phyloP scores from a whole-genome alignment of 805 yeast genomes.

The Ogataea haglerorum region DNA sequence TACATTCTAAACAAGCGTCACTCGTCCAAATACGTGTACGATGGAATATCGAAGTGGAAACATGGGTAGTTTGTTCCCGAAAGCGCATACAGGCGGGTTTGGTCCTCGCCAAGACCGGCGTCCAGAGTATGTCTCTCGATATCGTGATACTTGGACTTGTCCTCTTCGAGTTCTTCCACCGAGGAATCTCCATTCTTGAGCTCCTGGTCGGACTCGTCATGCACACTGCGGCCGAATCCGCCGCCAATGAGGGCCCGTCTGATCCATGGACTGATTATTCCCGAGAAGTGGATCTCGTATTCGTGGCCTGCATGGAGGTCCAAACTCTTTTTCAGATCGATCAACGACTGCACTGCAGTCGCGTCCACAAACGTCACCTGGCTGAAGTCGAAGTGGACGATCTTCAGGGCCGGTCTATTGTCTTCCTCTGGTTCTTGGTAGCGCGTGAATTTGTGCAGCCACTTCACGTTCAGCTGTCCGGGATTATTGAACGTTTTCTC shows the following conservation, averaged over 20 bases:
- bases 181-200: conserved; percentile 11
- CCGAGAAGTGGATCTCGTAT: conserved; percentile 87
- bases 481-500: conserved; percentile 89
- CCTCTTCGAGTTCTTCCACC: conserved; percentile 33
- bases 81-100: conserved; percentile 39
- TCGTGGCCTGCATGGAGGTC: conserved; percentile 74
- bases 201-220: conserved; percentile 12
- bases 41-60: conserved; percentile 77
- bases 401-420: conserved; percentile 61
- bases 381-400: conserved; percentile 79
- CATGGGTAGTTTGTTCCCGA: conserved; percentile 66
- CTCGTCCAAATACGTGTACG: conserved; percentile 33
- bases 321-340: conserved; percentile 70
- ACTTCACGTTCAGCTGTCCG: conserved; percentile 50
- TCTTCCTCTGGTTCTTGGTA: conserved; percentile 25
- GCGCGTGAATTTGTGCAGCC: conserved; percentile 19
- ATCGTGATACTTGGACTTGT: conserved; percentile 16
- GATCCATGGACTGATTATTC: conserved; percentile 83
- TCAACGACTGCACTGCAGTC: conserved; percentile 73
- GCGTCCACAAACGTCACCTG: conserved; percentile 73
- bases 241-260: conserved; percentile 69
- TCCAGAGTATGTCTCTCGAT: conserved; percentile 18
- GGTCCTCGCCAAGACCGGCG: conserved; percentile 17
- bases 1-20: conserved; percentile 7
- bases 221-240: conserved; percentile 59